These are phyloP conservation scores for Lactarius tabidus DNA, from an alignment of 768 basidiomycete genomes.

Conservation along the genomic window DNA sequence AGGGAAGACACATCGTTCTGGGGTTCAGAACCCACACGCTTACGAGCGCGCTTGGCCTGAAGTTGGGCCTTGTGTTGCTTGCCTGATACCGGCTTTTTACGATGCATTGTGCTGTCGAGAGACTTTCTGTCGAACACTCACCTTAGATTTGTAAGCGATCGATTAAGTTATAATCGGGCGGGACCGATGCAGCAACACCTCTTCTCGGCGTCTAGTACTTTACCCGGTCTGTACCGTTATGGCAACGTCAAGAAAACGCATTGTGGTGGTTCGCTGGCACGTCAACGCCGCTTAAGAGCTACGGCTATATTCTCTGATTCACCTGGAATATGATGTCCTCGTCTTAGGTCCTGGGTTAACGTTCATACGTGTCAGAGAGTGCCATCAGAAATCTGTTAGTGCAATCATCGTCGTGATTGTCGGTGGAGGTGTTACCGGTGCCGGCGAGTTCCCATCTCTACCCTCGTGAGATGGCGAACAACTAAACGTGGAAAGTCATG, in stretches of 20 bases:
- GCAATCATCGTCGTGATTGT: slow-evolving; percentile 27
- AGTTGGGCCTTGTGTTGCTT: slow-evolving; percentile 70
- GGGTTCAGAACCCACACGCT: slow-evolving; percentile 62
- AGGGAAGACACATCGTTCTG: slow-evolving; percentile 28
- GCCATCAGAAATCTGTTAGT: slow-evolving; percentile 26
- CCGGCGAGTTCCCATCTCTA: slow-evolving; percentile 36
- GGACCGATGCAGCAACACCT: too few species aligned
- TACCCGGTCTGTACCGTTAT: neutral
- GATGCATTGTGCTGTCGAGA: slow-evolving; percentile 28
- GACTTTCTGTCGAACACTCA: neutral
- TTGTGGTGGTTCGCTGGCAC: slow-evolving; percentile 32
- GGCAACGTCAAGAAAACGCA: slow-evolving; percentile 4
- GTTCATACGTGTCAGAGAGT: slow-evolving; percentile 35
- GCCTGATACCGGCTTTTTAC: slow-evolving; percentile 48
- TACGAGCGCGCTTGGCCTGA: slow-evolving; percentile 77
- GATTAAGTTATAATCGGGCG: neutral
- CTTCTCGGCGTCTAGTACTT: neutral
- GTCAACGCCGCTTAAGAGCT: slow-evolving; percentile 14
- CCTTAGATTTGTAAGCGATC: neutral
- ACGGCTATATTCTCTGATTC: slow-evolving; percentile 22
- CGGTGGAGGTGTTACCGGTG: slow-evolving; percentile 30
- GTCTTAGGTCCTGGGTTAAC: slow-evolving; percentile 54
- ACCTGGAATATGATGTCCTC: slow-evolving; percentile 45
- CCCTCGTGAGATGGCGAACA: slow-evolving; percentile 35
- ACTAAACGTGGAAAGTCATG: slow-evolving; percentile 25